Conservation (phyloP, 768 basidiomycete genomes). For the Hericium erinaceus region DNA sequence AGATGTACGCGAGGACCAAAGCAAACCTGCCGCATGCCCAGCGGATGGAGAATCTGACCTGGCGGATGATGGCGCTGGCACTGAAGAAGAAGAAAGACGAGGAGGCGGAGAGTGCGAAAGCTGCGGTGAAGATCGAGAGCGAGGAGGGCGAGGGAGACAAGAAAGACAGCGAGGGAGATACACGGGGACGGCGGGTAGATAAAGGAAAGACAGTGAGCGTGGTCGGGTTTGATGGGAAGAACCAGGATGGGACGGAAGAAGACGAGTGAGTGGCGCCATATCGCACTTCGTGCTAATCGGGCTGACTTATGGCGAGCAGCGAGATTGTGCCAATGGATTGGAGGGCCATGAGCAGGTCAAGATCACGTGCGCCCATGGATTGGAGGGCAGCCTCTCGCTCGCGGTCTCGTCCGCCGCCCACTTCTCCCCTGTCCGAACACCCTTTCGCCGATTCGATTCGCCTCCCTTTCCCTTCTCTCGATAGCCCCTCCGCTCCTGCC, state of each 20-base stretch:
- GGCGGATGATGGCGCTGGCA: constrained; percentile 97
- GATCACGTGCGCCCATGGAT: constrained; percentile 87
- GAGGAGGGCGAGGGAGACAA: constrained; percentile 15
- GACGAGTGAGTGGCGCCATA: constrained; percentile 51
- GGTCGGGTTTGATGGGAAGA: constrained; percentile 71
- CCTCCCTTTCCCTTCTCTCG: constrained; percentile 14
- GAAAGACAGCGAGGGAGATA: constrained; percentile 24
- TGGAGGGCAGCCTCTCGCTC: constrained; percentile 78
- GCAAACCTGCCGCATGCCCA: constrained; percentile 86
- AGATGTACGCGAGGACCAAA: constrained; percentile 87
- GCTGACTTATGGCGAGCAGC: constrained; percentile 27
- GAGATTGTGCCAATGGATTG: constrained; percentile 73
- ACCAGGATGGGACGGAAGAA: constrained; percentile 63
- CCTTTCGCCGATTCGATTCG: constrained; percentile 14
- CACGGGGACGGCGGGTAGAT: constrained; percentile 67
- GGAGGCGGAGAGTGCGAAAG: constrained; percentile 11
- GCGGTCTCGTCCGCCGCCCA: constrained; percentile 63
- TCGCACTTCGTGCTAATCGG: constrained; percentile 15
- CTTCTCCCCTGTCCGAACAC: constrained; percentile 21
- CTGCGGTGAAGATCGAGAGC: constrained; percentile 15
- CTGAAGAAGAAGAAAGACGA: constrained; percentile 77
- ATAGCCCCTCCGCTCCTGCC: constrained; percentile 11
- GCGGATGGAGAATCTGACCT: constrained; percentile 96
- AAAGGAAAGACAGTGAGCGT: constrained; percentile 78
- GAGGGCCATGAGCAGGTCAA: constrained; percentile 84